These are phyloP conservation scores for Paspalum vaginatum DNA, from an alignment of 176 grass and related monocot genomes.

Conservation along the genomic window DNA sequence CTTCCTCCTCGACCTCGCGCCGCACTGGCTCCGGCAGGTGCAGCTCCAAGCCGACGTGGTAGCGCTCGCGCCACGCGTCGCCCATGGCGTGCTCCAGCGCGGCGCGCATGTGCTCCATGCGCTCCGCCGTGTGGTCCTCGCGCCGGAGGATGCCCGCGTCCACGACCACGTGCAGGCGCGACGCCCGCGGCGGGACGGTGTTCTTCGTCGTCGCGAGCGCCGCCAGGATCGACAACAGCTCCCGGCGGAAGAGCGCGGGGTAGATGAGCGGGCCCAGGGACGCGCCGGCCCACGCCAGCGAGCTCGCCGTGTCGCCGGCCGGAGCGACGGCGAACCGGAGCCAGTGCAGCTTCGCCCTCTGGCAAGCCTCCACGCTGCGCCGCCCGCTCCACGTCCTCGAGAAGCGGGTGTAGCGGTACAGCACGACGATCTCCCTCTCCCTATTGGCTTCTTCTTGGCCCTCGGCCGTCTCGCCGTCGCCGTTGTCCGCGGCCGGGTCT, in stretches of 20 bases:
- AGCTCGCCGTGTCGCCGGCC: background rate
- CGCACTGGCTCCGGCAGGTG: constrained; percentile 29
- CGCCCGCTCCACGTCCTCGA: background rate
- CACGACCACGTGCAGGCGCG: background rate
- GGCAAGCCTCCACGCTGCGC: background rate
- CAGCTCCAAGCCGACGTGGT: constrained; percentile 13
- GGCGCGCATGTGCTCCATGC: constrained; percentile 11
- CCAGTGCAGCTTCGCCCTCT: background rate
- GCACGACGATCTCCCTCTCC: constrained; percentile 9
- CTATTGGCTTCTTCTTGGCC: no score
- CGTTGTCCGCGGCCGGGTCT: no score
- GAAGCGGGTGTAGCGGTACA: constrained; percentile 26
- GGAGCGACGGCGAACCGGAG: background rate
- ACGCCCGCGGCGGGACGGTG: background rate
- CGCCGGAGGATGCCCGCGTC: constrained; percentile 35
- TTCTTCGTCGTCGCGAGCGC: background rate
- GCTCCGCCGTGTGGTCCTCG: background rate
- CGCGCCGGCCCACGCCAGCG: background rate
- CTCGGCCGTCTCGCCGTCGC: no score
- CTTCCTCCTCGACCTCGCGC: background rate
- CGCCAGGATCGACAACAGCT: background rate
- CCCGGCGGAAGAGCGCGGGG: background rate
- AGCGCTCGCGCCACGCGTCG: background rate
- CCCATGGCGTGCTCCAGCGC: background rate
- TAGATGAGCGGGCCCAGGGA: constrained; percentile 25